Base-by-base conservation (phyloP, 352 stramenopile genomes). In the Pelagophyceae sp. region DNA sequence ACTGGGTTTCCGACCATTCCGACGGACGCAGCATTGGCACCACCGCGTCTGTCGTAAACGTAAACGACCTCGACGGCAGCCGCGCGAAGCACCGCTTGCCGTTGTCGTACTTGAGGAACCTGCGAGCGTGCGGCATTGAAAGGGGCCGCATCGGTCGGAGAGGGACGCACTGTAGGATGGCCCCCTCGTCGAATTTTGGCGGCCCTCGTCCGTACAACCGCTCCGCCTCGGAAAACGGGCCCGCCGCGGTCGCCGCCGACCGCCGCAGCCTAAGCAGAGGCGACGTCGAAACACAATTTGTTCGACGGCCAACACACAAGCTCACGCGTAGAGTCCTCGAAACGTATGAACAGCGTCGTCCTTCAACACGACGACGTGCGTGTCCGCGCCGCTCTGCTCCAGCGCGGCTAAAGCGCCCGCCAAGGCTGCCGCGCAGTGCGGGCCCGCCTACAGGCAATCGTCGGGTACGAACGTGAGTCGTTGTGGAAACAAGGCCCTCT, bases 331-430 rank as follows among this genome's bases (percentile, higher is more conserved):
- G 35, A 74, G 35, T 2, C 67, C 67, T 1, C 67, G 67, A 37
- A 74, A 74, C 15, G 35, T 74, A 23, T 35, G 67, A 3, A 74
- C 67, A 19, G 35, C 33, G 37, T 74, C 67, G 38, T 74, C 67
- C 33, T 74, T 74, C 11, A 74, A 37, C 67, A 74, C 33, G 35
- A 74, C 35, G 67, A 74, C 33, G 37, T 74, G 67, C 35, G 51
- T 29, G 67, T 74, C 67, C 33, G 38, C 33, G 15, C 1, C 5
- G 35, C 35, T 60, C 67, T 15, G 20, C 15, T 58, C 29, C 17
- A 74, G 33, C 35, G 35, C 38, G 35, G 31, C 33, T 5, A 74
- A 23, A 5, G 35, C 33, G 15, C 2, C 33, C 33, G 31, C 33
- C 17, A 74, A 37, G 15, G 6, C 17, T 2, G 19, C 33, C 67